Base-by-base conservation (phyloP, 192 early-diverging fungal genomes). In the Lunasporangiospora selenospora region DNA sequence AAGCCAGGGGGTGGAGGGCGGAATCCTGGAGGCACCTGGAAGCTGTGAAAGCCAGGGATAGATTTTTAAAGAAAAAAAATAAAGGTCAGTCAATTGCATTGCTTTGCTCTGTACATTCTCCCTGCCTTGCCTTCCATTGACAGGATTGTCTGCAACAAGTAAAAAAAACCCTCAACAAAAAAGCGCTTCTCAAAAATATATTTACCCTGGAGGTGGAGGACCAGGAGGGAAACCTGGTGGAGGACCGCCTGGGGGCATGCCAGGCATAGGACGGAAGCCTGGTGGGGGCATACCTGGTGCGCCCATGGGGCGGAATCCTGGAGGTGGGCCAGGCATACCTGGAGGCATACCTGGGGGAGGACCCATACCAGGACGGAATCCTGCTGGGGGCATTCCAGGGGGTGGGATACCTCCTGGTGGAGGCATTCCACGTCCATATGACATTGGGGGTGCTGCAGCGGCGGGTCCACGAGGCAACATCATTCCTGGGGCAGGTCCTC, bases 401-500 rank as follows among this genome's bases (percentile, higher is more conserved):
- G 85, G 81, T 30, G 87, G 85, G 34, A 83, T 75, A 34, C 81
- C 83, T 11, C 78, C 75, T 69, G 81, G 75, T n/a, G 85, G 84
- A 29, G 83, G 81, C 33, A 81, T 85, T 16, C 87, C 83, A 34
- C 86, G 89, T 26, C 85, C 89, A 56, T 93, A 92, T 39, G 90
- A 67, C 71, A 93, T 85, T 19, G 91, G 90, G 15, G 92, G 81
- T 23, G 88, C 89, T 6, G 85, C 84, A 23, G 87, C 81, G 6
- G 83, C 79, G n/a, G 78, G 85, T 53, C 87, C 82, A 44, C 81
- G 86, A 34, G 94, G 95, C 58, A 87, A 83, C 94, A 98, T 98
- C 84, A 91, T 90, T 59, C 85, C 85, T 41, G 89, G 86, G 19
- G 90, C 91, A 32, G 97, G 97, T 29, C 95, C 97, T 65, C 97